Conservation (phyloP, 179 eudicot species). For the Spinacia oleracea region DNA sequence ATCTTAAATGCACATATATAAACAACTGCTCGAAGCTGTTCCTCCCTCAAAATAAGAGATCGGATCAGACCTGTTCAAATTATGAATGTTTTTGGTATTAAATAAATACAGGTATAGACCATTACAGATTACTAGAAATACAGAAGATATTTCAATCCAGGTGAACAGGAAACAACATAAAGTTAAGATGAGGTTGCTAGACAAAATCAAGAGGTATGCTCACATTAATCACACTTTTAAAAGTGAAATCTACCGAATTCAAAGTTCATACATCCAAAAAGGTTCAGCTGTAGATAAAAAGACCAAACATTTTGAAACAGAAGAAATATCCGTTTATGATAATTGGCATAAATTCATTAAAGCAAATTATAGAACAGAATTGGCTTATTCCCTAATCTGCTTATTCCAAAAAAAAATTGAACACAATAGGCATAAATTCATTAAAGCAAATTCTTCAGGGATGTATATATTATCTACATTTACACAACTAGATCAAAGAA, state of each 20-base stretch:
- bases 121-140: too few species aligned
- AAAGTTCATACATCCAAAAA: background rate
- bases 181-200: background rate
- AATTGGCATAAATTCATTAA: background rate
- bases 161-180: background rate
- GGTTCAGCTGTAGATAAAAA: background rate
- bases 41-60: slow-evolving; percentile 5
- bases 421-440: too few species aligned
- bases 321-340: too few species aligned
- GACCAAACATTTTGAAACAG: too few species aligned
- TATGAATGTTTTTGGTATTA: background rate
- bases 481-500: too few species aligned
- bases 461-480: too few species aligned
- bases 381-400: too few species aligned
- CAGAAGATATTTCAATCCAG: too few species aligned
- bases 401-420: too few species aligned
- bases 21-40: slow-evolving; percentile 17
- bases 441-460: too few species aligned
- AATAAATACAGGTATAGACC: too few species aligned
- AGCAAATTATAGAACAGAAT: background rate
- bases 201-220: too few species aligned
- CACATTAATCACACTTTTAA: background rate
- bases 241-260: background rate
- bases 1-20: slow-evolving; percentile 15
- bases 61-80: slow-evolving; percentile 14